These are phyloP conservation scores for Davidsoniella australis DNA, from an alignment of 2,329 filamentous ascomycete genomes.

Conservation along the genomic window DNA sequence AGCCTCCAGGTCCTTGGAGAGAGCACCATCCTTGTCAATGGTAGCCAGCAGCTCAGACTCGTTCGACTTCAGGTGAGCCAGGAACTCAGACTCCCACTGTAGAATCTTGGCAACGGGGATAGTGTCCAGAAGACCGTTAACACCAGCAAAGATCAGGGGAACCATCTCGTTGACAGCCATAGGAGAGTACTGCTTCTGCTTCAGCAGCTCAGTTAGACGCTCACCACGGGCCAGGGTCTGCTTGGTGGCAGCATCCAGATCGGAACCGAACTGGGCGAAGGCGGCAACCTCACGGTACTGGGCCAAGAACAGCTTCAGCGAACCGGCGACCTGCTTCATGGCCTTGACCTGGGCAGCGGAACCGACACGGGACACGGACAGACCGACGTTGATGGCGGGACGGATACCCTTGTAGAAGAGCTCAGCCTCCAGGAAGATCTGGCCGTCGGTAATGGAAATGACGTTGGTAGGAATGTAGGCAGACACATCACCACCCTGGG, in stretches of 20 bases:
- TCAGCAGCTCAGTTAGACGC: constrained; percentile 94
- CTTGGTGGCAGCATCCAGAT: constrained; percentile 97
- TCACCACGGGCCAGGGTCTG: constrained; percentile 97
- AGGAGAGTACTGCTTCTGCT: constrained; percentile 99
- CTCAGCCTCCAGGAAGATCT: constrained; percentile 99
- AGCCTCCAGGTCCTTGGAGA: constrained; percentile 86
- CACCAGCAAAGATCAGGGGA: constrained; percentile 96
- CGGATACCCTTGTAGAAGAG: constrained; percentile 99
- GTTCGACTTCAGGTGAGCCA: constrained; percentile 80
- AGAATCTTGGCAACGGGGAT: constrained; percentile 86
- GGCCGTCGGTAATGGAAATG: constrained; percentile 98
- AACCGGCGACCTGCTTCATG: constrained; percentile 99
- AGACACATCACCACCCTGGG: constrained; percentile 99
- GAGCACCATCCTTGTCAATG: constrained; percentile 87
- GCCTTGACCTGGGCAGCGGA: constrained; percentile 99
- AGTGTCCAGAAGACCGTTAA: constrained; percentile 84
- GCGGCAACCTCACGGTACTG: constrained; percentile 99
- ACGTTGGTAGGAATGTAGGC: constrained; percentile 99
- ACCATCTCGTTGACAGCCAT: constrained; percentile 99
- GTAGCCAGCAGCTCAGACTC: constrained; percentile 66
- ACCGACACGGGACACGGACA: constrained; percentile 98
- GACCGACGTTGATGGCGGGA: constrained; percentile 99
- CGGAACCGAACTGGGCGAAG: constrained; percentile 99
- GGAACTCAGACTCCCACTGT: constrained; percentile 87
- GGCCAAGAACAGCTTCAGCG: constrained; percentile 99